Percentiles rank a stretch among this genome's conserved stretches.
Conservation (phyloP, 768 basidiomycete species). For the Auricularia sp. region DNA sequence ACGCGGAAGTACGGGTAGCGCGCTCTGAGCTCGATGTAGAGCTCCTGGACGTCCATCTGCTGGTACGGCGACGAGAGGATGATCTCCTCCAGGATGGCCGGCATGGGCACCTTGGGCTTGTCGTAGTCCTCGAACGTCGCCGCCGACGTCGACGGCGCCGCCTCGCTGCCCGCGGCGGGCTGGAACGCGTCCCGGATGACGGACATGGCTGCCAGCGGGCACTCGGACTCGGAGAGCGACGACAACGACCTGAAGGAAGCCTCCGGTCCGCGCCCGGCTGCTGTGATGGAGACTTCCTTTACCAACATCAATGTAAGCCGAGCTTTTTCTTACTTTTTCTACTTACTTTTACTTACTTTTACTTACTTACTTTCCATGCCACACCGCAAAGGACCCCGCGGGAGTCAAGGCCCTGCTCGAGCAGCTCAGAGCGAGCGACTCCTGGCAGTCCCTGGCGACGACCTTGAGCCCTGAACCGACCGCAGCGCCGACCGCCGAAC, state of each 20-base stretch:
- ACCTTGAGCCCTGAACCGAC: neutral
- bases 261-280: no score
- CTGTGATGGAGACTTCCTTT: constrained; percentile 15
- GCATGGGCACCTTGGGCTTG: neutral
- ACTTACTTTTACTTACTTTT: neutral
- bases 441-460: constrained; percentile 45
- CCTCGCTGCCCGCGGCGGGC: neutral
- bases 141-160: neutral
- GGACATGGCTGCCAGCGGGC: no score
- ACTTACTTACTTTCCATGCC: no score
- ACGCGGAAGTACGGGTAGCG: neutral
- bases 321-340: neutral
- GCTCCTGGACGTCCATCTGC: neutral
- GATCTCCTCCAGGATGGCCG: neutral
- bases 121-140: neutral
- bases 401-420: constrained; percentile 65
- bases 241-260: no score
- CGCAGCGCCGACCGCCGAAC: neutral
- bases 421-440: constrained; percentile 53
- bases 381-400: constrained; percentile 42
- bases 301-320: constrained; percentile 49
- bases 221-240: no score
- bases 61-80: neutral
- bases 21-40: neutral
- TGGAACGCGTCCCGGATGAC: no score